Conservation (phyloP, 202 grass and related monocot species). For the Panicum virgatum region DNA sequence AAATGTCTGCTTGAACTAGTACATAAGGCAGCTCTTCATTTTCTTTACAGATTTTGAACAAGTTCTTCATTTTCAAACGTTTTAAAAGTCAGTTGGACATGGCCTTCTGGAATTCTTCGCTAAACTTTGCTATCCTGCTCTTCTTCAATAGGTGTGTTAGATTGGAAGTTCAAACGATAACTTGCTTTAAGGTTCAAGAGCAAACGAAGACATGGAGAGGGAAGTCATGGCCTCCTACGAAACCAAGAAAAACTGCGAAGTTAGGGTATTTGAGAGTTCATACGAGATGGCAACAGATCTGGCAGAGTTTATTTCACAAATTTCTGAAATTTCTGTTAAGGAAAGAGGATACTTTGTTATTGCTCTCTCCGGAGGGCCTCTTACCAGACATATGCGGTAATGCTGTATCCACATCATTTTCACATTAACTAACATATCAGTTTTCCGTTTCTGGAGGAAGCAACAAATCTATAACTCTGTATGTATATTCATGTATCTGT, state of each 20-base stretch:
- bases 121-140: slow-evolving; percentile 6
- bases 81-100: neutral
- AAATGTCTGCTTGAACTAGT: neutral
- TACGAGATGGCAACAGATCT: slow-evolving; percentile 67
- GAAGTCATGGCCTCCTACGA: slow-evolving; percentile 51
- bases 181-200: slow-evolving; percentile 26
- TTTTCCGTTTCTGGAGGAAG: neutral
- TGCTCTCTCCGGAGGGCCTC: slow-evolving; percentile 62
- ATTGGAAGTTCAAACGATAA: slow-evolving; percentile 33
- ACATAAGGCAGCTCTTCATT: neutral
- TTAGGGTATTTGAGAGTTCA: slow-evolving; percentile 72
- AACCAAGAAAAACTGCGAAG: slow-evolving; percentile 52
- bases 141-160: slow-evolving; percentile 46
- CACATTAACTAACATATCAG: neutral
- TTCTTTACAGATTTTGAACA: neutral
- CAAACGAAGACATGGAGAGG: slow-evolving; percentile 29
- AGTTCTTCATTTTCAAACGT: neutral
- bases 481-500: neutral
- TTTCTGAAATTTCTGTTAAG: slow-evolving; percentile 73
- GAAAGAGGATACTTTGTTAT: slow-evolving; percentile 77
- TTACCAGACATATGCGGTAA: slow-evolving; percentile 60
- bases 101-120: slow-evolving; percentile 1
- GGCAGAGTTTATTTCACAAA: slow-evolving; percentile 70
- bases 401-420: neutral
- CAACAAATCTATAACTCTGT: neutral